Percentiles rank a stretch among this genome's conserved stretches.
phyloP scores from a whole-genome alignment of 2,329 filamentous ascomycete genomes.

The Scleromitrula shiraiana region DNA sequence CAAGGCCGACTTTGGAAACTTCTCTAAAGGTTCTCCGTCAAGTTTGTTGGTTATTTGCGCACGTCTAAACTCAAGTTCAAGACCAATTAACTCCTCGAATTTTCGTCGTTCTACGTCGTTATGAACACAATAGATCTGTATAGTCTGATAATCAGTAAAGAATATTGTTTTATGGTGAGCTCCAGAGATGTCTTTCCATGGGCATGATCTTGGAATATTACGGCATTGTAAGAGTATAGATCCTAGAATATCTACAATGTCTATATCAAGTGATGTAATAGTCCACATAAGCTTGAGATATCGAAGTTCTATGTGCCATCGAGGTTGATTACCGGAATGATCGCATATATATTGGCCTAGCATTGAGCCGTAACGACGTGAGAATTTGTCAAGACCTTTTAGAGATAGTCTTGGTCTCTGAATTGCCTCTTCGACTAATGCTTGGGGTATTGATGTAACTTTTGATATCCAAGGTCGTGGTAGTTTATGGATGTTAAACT shows the following conservation, averaged over 20 bases:
- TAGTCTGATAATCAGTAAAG: constrained; percentile 26
- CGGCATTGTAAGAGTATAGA: constrained; percentile 19
- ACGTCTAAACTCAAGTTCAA: constrained; percentile 10
- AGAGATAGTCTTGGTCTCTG: neutral
- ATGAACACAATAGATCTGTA: constrained; percentile 26
- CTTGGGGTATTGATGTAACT: neutral
- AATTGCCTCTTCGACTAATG: neutral
- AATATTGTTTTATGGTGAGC: constrained; percentile 19
- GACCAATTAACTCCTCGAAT: constrained; percentile 10
- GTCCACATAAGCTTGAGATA: constrained; percentile 5
- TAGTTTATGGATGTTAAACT: neutral
- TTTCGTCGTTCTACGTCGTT: constrained; percentile 13
- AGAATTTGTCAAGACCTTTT: neutral
- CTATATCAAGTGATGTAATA: neutral
- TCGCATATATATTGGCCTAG: constrained; percentile 3
- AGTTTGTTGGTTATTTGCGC: neutral
- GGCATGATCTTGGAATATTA: constrained; percentile 14
- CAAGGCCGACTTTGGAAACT: constrained; percentile 15
- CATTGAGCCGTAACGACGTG: constrained; percentile 1
- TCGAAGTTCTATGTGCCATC: constrained; percentile 6
- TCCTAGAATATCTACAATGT: constrained; percentile 13
- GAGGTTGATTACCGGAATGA: neutral
- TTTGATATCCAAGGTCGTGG: constrained; percentile 2
- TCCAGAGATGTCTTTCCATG: constrained; percentile 8
- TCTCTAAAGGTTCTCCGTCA: constrained; percentile 15